phyloP scores from a whole-genome alignment of 2,329 filamentous ascomycete species.

The Aspergillus caelatus region DNA sequence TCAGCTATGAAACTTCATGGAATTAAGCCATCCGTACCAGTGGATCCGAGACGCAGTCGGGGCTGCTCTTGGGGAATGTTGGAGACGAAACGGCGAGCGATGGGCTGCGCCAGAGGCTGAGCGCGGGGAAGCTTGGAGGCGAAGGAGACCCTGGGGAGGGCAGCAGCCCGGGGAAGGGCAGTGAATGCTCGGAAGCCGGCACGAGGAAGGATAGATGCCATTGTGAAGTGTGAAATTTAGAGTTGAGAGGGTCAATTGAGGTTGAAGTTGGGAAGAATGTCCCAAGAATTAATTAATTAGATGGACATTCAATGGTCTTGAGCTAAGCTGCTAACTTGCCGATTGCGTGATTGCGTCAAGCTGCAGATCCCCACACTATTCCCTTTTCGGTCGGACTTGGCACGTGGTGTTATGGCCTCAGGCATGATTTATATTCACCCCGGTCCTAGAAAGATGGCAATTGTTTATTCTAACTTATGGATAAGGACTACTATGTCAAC shows the following conservation, averaged over 20 bases:
- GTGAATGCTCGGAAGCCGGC: constrained; percentile 29
- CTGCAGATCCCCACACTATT: not conserved
- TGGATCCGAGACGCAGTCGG: constrained; percentile 38
- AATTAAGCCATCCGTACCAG: constrained; percentile 23
- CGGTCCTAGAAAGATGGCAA: too few species aligned
- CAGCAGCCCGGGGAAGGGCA: constrained; percentile 25
- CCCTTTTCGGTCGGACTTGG: not conserved
- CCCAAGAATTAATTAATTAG: not conserved
- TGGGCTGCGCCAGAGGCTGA: constrained; percentile 21
- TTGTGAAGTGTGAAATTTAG: constrained; percentile 14
- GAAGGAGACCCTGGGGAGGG: constrained; percentile 23
- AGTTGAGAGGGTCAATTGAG: not conserved
- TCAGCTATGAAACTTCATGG: not conserved
- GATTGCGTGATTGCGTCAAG: constrained; percentile 2
- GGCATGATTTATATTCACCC: not conserved
- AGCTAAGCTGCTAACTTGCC: not conserved
- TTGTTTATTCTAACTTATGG: too few species aligned
- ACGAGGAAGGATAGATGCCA: constrained; percentile 34
- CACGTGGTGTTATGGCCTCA: not conserved
- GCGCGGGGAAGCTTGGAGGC: constrained; percentile 21
- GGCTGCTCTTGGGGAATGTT: constrained; percentile 35
- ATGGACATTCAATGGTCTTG: too few species aligned
- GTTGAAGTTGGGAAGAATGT: not conserved
- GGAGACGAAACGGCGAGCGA: constrained; percentile 33
- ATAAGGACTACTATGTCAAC: too few species aligned